These are phyloP conservation scores for Isatis tinctoria DNA, from an alignment of 345 rosid species.

Conservation along the genomic window DNA sequence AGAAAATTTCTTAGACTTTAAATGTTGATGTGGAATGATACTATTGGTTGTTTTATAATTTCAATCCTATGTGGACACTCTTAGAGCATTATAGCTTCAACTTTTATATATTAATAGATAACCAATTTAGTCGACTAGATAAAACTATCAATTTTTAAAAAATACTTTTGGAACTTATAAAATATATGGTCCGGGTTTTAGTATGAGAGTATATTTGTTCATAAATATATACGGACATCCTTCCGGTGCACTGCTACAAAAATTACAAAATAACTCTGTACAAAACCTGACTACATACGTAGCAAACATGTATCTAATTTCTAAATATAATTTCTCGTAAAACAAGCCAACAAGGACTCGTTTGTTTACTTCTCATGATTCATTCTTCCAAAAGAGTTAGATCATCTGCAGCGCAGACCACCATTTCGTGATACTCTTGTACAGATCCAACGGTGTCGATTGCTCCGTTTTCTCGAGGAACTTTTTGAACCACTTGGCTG, in stretches of 20 bases:
- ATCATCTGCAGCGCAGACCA: background rate
- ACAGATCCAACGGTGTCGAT: background rate
- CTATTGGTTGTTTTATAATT: no score
- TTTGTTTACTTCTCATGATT: background rate
- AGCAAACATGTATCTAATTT: background rate
- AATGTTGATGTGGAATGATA: no score
- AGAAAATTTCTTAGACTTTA: no score
- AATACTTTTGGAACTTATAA: background rate
- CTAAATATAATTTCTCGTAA: background rate
- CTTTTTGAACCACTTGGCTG: slow-evolving; percentile 42
- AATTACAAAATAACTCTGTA: background rate
- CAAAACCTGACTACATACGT: background rate
- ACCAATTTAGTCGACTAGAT: background rate
- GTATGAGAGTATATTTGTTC: background rate
- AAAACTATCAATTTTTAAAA: background rate
- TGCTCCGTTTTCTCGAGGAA: slow-evolving; percentile 26
- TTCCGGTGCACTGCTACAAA: background rate
- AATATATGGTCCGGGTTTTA: background rate
- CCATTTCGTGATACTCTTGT: slow-evolving; percentile 5
- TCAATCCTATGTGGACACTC: no score
- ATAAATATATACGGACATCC: background rate
- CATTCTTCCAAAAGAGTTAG: background rate
- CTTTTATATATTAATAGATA: no score
- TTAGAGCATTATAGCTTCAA: no score
- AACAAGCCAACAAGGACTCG: background rate